Base-by-base conservation (phyloP, 2,329 filamentous ascomycete genomes). In the Alternaria gaisen region DNA sequence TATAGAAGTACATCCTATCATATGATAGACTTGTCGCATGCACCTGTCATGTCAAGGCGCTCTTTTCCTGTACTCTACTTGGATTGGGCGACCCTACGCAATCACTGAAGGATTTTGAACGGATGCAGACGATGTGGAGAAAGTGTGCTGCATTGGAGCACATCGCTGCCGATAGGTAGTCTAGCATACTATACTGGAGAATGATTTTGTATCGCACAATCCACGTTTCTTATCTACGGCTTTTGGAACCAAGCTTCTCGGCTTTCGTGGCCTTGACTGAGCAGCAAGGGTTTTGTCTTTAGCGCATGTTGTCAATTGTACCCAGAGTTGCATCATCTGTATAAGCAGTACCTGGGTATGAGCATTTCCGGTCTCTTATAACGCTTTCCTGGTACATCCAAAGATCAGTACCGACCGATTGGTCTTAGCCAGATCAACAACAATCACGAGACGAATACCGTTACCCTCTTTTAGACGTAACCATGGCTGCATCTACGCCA, bases 321-420 rank as follows among this genome's bases (percentile, higher is more conserved):
- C 52, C 40, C 43, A 26, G 26, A 36, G 50, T 71, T 71, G 68
- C 68, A 71, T 57, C 68, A 71, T 71, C 38, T 52, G 57, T 56
- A 56, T 58, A 30, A 28, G 44, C 38, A 53, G 40, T 42, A 51
- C 53, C 56, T 30, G 18, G 36, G 10, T 9, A 26, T 30, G 16
- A 22, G 18, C 42, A 51, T 58, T 41, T 68, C 60, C 6, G 53
- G 40, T 53, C 28, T 18, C 54, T 64, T 69, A 69, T 63, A 71
- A 69, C 59, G 40, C 48, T 28, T 56, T 43, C 56, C 53, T 12
- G 54, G 57, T 65, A 61, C 63, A 56, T 34, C 56, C 34, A n/a
- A 44, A 3, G 41, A 32, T 54, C 40, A 44, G 18, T 46, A 47
- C 56, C 43, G 43, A 41, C 58, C 20, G 63, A 48, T 55, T 58